Evolutionary conservation across 352 stramenopile genomes (phyloP).

Genomic region (Phytophthora kernoviae): DNA sequence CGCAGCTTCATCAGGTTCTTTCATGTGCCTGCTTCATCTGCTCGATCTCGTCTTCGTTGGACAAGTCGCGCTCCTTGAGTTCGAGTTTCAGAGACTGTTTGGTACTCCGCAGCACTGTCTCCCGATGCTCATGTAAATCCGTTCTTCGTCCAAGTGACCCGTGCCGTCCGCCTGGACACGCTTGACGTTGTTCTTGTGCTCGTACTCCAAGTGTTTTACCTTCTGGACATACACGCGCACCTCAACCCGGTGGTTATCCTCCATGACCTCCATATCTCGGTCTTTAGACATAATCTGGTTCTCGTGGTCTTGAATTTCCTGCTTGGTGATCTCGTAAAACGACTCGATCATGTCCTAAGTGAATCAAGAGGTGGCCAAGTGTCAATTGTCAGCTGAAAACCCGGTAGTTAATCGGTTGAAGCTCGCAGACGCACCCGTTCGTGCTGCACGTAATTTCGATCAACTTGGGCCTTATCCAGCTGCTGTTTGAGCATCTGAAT

Average conservation of each 20-base stretch:
- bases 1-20: conserved; percentile 93
- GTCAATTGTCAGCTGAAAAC: background rate
- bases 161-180: conserved; percentile 71
- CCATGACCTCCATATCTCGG: conserved; percentile 95
- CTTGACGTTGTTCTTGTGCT: conserved; percentile 95
- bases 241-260: conserved; percentile 95
- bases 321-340: conserved; percentile 95
- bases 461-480: conserved; percentile 89
- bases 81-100: conserved; percentile 83
- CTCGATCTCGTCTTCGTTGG: conserved; percentile 89
- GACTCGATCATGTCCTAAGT: conserved; percentile 93
- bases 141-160: conserved; percentile 77
- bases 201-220: conserved; percentile 95
- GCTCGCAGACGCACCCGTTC: conserved; percentile 68
- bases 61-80: conserved; percentile 83
- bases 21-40: conserved; percentile 92
- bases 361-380: background rate
- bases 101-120: conserved; percentile 66
- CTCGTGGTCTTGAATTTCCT: conserved; percentile 91
- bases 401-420: background rate
- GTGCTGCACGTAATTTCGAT: conserved; percentile 96
- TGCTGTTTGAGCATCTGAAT: conserved; percentile 93
- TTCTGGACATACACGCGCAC: conserved; percentile 95
- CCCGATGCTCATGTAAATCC: conserved; percentile 66
- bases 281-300: conserved; percentile 93